phyloP scores from a whole-genome alignment of 2,329 filamentous ascomycete species.

The Shiraia bambusicola region DNA sequence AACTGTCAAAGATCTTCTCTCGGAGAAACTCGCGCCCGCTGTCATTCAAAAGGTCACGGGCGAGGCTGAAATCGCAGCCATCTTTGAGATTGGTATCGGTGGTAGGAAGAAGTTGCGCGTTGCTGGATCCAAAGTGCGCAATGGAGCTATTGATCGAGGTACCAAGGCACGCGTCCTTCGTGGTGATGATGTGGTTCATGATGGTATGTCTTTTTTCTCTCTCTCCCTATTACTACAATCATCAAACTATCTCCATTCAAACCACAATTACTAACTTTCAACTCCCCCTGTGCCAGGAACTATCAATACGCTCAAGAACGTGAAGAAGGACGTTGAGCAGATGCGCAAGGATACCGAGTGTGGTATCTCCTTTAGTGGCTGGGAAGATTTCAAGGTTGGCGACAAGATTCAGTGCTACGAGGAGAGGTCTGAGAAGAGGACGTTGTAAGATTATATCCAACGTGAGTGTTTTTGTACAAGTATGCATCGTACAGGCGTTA shows the following conservation, averaged over 20 bases:
- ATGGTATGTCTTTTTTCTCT: constrained; percentile 64
- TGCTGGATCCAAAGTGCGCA: constrained; percentile 84
- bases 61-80: constrained; percentile 80
- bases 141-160: constrained; percentile 68
- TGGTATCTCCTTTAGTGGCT: constrained; percentile 80
- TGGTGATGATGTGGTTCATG: constrained; percentile 69
- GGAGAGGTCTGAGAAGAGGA: constrained; percentile 71
- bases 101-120: constrained; percentile 70
- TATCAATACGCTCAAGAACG: constrained; percentile 80
- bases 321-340: constrained; percentile 86
- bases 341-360: constrained; percentile 95
- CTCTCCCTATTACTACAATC: too few species aligned
- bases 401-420: constrained; percentile 90
- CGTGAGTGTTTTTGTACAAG: background rate
- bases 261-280: constrained; percentile 12
- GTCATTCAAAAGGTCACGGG: constrained; percentile 73
- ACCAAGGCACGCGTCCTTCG: constrained; percentile 72
- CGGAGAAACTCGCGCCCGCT: constrained; percentile 66
- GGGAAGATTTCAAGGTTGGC: constrained; percentile 74
- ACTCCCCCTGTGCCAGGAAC: constrained; percentile 64
- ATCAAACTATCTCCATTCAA: too few species aligned
- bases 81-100: constrained; percentile 82
- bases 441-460: constrained; percentile 39
- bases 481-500: too few species aligned
- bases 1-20: constrained; percentile 68